phyloP scores from a whole-genome alignment of 164 flowering plant genomes.

The Euptelea pleiosperma region DNA sequence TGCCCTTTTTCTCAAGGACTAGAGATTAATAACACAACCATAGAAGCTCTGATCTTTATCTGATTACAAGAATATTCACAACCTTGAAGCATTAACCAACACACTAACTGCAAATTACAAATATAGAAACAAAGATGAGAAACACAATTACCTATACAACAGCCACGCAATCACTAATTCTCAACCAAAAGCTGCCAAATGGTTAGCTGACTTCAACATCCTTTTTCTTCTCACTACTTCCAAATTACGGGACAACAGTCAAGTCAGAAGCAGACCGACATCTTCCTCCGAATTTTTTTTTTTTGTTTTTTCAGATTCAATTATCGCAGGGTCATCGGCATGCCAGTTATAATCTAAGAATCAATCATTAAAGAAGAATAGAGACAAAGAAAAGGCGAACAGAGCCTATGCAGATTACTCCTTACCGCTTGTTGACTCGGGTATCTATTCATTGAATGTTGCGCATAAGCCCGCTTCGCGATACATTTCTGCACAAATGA shows the following conservation, averaged over 20 bases:
- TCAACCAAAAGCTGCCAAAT: conserved; percentile 36
- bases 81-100: conserved; percentile 37
- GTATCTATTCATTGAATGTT: conserved; percentile 50
- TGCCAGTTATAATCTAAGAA: conserved; percentile 44
- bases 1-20: too few relatives aligned
- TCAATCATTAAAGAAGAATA: conserved; percentile 25
- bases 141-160: conserved; percentile 39
- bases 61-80: conserved; percentile 52
- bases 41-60: conserved; percentile 37
- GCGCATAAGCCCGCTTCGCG: conserved; percentile 61
- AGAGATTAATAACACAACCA: conserved; percentile 27
- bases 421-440: conserved; percentile 18
- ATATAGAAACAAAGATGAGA: conserved; percentile 23
- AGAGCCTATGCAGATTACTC: conserved; percentile 32
- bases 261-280: conserved; percentile 54
- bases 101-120: conserved; percentile 54
- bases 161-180: conserved; percentile 28
- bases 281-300: conserved; percentile 19
- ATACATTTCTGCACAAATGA: conserved; percentile 44
- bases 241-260: conserved; percentile 39
- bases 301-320: conserved; percentile 14
- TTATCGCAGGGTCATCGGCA: conserved; percentile 30
- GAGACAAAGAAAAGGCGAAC: conserved; percentile 16
- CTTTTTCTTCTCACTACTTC: conserved; percentile 31
- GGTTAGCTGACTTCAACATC: conserved; percentile 53